Evolutionary conservation across 2,329 filamentous ascomycete genomes (phyloP).

Genomic region (Aureobasidium melanogenum): DNA sequence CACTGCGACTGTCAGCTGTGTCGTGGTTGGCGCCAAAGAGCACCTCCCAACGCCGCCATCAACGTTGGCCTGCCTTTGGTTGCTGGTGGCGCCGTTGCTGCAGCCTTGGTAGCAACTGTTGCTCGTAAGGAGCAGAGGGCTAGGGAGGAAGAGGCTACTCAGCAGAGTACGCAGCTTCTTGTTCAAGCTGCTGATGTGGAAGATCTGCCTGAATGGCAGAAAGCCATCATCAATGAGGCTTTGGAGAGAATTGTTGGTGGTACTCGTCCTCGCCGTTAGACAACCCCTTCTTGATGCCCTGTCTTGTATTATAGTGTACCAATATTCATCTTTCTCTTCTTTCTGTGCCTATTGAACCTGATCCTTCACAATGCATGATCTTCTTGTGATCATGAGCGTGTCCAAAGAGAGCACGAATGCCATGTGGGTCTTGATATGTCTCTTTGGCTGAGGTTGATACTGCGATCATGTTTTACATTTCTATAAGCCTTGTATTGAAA

Average conservation of each 20-base stretch:
- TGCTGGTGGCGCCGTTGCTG: not conserved
- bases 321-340: not conserved
- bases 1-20: not conserved
- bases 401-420: not conserved
- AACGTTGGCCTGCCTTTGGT: not conserved
- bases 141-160: not conserved
- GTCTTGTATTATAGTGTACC: not conserved
- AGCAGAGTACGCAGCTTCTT: not conserved
- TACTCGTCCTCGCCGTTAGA: not conserved
- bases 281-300: not conserved
- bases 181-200: not conserved
- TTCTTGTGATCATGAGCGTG: not conserved
- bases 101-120: not conserved
- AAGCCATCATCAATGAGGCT: not conserved
- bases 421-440: rapidly evolving
- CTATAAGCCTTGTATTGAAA: no score
- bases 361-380: not conserved
- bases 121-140: not conserved
- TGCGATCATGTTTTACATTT: no score
- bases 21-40: not conserved
- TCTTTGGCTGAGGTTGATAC: no score
- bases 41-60: not conserved
- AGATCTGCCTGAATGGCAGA: not conserved
- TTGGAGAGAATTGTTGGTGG: not conserved
- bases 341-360: not conserved